These are phyloP conservation scores for Suillus sp. DNA, from an alignment of 768 basidiomycete species.

Conservation along the genomic window DNA sequence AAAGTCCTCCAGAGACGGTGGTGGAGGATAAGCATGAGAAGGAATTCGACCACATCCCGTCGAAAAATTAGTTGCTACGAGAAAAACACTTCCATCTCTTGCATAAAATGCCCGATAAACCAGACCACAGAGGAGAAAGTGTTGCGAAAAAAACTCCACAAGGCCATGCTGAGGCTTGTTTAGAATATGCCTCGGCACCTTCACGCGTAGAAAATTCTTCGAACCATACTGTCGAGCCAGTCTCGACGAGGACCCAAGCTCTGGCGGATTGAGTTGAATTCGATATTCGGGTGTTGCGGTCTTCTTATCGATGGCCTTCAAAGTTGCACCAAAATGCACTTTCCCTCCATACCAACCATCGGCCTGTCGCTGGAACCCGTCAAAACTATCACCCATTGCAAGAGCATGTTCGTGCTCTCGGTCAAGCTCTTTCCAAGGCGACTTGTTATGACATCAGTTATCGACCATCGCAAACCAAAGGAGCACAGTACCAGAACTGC, in stretches of 20 bases:
- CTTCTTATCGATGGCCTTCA: constrained; percentile 19
- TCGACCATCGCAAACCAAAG: constrained; percentile 20
- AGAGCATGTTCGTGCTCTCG: constrained; percentile 42
- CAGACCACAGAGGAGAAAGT: constrained; percentile 53
- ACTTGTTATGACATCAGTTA: constrained; percentile 36
- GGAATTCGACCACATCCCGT: background rate
- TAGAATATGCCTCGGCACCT: constrained; percentile 38
- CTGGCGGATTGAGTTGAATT: constrained; percentile 49
- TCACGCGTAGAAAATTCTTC: constrained; percentile 54
- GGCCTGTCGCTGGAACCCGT: constrained; percentile 39
- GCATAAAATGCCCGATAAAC: constrained; percentile 64
- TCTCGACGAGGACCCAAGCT: constrained; percentile 56
- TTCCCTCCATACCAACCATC: constrained; percentile 63
- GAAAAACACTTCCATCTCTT: constrained; percentile 60
- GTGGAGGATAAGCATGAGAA: constrained; percentile 10
- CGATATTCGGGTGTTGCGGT: constrained; percentile 26
- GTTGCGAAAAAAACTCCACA: constrained; percentile 45
- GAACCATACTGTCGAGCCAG: constrained; percentile 67
- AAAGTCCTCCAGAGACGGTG: constrained; percentile 46
- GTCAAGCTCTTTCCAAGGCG: constrained; percentile 66
- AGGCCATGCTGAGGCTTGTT: constrained; percentile 36
- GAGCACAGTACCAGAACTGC: constrained; percentile 18
- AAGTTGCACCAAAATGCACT: constrained; percentile 53
- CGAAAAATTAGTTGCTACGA: constrained; percentile 47
- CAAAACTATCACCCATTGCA: constrained; percentile 8